These are phyloP conservation scores for Phytophthora sp. DNA, from an alignment of 352 stramenopile genomes.

Conservation along the genomic window DNA sequence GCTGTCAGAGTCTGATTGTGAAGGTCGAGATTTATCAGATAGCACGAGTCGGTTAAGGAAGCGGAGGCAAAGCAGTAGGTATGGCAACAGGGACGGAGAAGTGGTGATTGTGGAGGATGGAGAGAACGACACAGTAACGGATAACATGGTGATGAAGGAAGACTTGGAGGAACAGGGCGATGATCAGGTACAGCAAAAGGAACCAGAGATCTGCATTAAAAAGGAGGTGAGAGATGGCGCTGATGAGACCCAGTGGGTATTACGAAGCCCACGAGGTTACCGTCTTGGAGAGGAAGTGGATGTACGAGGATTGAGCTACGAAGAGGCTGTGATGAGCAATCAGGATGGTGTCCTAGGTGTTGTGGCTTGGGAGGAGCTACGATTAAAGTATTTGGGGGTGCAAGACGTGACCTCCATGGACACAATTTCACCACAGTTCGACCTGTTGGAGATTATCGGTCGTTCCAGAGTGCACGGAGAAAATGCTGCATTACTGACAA, in stretches of 20 bases:
- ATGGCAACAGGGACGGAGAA: conserved; percentile 10
- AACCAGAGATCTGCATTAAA: conserved; percentile 22
- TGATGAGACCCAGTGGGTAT: conserved; percentile 57
- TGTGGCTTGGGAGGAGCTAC: conserved; percentile 69
- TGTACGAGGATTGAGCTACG: conserved; percentile 53
- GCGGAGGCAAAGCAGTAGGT: conserved; percentile 22
- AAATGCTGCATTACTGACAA: conserved; percentile 65
- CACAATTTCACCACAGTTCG: conserved; percentile 70
- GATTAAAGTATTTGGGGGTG: conserved; percentile 75
- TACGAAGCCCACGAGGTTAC: conserved; percentile 70
- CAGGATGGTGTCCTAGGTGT: conserved; percentile 63
- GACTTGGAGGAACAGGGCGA: conserved; percentile 13
- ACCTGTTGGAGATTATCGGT: conserved; percentile 82
- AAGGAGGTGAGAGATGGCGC: conserved; percentile 26
- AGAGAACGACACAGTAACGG: conserved; percentile 5
- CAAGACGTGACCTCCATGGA: conserved; percentile 60
- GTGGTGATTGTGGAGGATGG: conserved; percentile 11
- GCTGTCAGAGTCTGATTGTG: conserved; percentile 38
- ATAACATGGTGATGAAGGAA: conserved; percentile 19
- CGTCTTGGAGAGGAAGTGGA: conserved; percentile 67
- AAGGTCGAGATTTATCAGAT: conserved; percentile 26
- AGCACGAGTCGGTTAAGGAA: conserved; percentile 15
- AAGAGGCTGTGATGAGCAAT: conserved; percentile 56
- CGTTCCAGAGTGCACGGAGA: conserved; percentile 60
- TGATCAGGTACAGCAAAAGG: not conserved